Evolutionary conservation across 2,329 filamentous ascomycete species (phyloP), one percentile per base, ranked within the genome.

Genomic region (Talaromyces sp.): DNA sequence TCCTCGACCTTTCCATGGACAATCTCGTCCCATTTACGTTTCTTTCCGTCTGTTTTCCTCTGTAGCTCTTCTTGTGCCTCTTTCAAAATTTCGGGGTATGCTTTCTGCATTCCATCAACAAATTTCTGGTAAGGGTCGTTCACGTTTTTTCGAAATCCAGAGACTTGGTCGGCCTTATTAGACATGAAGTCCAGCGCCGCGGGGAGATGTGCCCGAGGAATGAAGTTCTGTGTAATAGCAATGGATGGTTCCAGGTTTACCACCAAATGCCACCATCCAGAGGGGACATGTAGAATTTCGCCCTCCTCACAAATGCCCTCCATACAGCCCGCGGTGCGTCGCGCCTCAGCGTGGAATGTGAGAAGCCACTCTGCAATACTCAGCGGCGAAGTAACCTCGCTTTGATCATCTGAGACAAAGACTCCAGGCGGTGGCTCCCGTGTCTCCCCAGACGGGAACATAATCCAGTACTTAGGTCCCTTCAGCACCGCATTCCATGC

Each of bases 311-410:
- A 97, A 24, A 97, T 86, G 0, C 91, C 93, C 74, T 97, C 93
- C 27, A 88, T 74, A 65, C 92, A 97, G 10, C 88, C 90, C 0
- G 87, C 83, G 2, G 87, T 85, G 47, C 77, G 79, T 47, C 93
- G 84, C 9, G 93, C 94, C 66, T 92, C 88, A 2, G 82, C 83
- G 68, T 97, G 94, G 72, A 97, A 97, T 24, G 87, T 86, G 13
- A 97, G 80, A 7, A 97, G 82, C 88, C 94, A 97, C 74, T 97
- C 93, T n/a, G 92, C 91, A 63, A 97, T 97, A 73, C 90, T 96
- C 10, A 97, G 82, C 1, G 93, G 94, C 48, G 88, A 91, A 0
- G 93, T 97, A 46, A 97, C 92, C 73, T 97, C 93, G 67, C 90
- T 92, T 68, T 90, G 88, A 68, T 97, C 94, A 35, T 86, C 81